Evolutionary conservation across 495 filamentous ascomycete genomes (phyloP).

Genomic region (Hypoxylon perforatum): DNA sequence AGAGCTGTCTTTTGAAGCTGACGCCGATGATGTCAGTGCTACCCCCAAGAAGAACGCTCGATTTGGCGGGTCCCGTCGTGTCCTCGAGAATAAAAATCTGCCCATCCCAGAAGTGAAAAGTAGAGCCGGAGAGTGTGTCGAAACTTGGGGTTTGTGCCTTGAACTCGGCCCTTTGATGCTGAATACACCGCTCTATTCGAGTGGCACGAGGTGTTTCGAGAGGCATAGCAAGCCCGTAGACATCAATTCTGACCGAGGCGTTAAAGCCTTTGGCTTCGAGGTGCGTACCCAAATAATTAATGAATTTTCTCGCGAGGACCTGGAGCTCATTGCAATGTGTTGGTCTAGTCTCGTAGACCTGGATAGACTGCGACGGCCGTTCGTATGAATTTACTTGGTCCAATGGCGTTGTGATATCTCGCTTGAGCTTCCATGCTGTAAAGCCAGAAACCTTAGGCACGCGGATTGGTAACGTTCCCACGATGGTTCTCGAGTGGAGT

Average conservation of each 20-base stretch:
- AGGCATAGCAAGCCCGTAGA: background rate
- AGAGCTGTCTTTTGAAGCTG: too few species aligned
- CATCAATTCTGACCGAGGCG: background rate
- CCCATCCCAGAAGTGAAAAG: too few species aligned
- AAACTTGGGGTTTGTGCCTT: background rate
- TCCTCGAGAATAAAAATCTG: too few species aligned
- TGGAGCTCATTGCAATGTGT: too few species aligned
- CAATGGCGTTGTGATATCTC: too few species aligned
- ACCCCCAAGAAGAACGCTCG: too few species aligned
- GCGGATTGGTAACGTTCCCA: background rate
- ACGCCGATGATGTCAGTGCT: too few species aligned
- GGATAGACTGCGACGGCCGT: background rate
- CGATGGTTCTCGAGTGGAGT: background rate
- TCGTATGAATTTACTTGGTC: background rate
- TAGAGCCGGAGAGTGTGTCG: background rate
- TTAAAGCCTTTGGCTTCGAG: background rate
- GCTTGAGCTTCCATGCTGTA: background rate
- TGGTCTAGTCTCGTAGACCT: background rate
- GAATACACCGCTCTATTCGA: background rate
- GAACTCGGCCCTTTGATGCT: background rate
- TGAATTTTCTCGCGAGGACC: background rate
- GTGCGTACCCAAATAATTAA: background rate
- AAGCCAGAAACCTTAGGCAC: background rate
- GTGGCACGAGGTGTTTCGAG: background rate
- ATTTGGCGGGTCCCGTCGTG: background rate